A percentile compares a stretch with the other conserved stretches of the same genome.
Evolutionary conservation across 495 filamentous ascomycete genomes (phyloP).

Genomic region (Aspergillus panamensis): DNA sequence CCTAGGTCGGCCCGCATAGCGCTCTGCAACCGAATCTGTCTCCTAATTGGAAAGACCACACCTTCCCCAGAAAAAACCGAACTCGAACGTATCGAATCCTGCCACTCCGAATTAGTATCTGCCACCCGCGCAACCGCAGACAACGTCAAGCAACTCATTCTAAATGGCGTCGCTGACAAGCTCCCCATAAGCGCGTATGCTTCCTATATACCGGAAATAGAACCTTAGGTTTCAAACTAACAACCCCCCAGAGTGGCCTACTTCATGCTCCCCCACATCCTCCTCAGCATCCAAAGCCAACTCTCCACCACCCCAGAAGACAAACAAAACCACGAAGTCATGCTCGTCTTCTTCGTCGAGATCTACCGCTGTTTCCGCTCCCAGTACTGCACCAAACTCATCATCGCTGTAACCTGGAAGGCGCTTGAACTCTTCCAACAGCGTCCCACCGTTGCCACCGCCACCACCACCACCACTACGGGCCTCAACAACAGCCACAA

Average conservation of each 20-base stretch:
- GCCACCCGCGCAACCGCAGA: constrained; percentile 17
- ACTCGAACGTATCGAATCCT: constrained; percentile 13
- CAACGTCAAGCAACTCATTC: constrained; percentile 17
- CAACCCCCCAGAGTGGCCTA: constrained; percentile 12
- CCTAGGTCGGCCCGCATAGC: constrained; percentile 17
- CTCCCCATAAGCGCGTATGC: constrained; percentile 21
- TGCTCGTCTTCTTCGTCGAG: constrained; percentile 21
- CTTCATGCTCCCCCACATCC: constrained; percentile 18
- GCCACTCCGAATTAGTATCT: constrained; percentile 7
- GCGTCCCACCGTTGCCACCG: neutral
- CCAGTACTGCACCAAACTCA: constrained; percentile 15
- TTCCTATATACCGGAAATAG: neutral
- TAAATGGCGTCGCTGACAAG: constrained; percentile 17
- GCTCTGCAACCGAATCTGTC: constrained; percentile 18
- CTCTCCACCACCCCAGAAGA: constrained; percentile 16
- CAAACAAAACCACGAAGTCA: constrained; percentile 18
- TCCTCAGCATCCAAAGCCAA: constrained; percentile 18
- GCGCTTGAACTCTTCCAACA: constrained; percentile 15
- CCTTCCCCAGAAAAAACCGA: constrained; percentile 10
- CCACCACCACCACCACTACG: neutral
- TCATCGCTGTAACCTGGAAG: constrained; percentile 15
- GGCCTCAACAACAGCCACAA: too few relatives aligned
- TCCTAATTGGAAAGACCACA: constrained; percentile 10
- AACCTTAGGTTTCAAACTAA: neutral
- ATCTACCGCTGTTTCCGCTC: constrained; percentile 16